These are phyloP conservation scores for Pelargonium myrrhifolium DNA, from an alignment of 441 rosid species.

Conservation along the genomic window DNA sequence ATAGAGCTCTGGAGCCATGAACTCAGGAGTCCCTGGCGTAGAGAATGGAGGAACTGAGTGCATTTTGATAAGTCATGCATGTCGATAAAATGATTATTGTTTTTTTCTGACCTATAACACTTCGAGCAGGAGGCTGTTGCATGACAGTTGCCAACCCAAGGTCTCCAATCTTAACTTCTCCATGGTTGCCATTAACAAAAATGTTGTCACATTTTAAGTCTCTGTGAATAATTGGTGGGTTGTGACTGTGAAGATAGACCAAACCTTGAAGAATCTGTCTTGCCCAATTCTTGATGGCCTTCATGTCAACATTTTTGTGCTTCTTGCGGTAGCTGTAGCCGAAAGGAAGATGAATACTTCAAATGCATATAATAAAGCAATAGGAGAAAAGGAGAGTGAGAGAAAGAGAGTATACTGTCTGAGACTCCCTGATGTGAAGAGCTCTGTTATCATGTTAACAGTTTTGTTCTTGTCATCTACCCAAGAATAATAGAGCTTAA, in stretches of 20 bases:
- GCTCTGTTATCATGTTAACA: constrained; percentile 85
- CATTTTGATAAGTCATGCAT: too few species aligned
- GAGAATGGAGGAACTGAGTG: too few species aligned
- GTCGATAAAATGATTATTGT: too few species aligned
- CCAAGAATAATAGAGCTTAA: constrained; percentile 93
- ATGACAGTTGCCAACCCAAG: too few species aligned
- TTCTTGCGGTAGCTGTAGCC: constrained; percentile 59
- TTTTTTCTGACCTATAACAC: too few species aligned
- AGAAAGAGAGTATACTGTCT: constrained; percentile 56
- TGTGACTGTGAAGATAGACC: constrained; percentile 69
- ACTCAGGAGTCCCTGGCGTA: too few species aligned
- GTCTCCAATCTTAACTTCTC: constrained; percentile 80
- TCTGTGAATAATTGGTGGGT: constrained; percentile 92
- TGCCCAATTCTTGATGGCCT: constrained; percentile 97
- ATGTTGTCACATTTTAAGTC: constrained; percentile 98
- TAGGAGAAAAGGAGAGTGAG: background rate
- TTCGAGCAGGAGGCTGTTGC: too few species aligned
- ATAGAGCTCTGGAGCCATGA: too few species aligned
- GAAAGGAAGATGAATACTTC: background rate
- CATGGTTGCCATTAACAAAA: constrained; percentile 88
- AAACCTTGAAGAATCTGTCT: constrained; percentile 87
- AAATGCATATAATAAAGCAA: background rate
- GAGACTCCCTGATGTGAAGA: constrained; percentile 96
- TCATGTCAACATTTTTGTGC: constrained; percentile 78
- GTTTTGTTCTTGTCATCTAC: constrained; percentile 68